Evolutionary conservation across 768 basidiomycete genomes (phyloP).

Genomic region (Cystoderma amianthinum): DNA sequence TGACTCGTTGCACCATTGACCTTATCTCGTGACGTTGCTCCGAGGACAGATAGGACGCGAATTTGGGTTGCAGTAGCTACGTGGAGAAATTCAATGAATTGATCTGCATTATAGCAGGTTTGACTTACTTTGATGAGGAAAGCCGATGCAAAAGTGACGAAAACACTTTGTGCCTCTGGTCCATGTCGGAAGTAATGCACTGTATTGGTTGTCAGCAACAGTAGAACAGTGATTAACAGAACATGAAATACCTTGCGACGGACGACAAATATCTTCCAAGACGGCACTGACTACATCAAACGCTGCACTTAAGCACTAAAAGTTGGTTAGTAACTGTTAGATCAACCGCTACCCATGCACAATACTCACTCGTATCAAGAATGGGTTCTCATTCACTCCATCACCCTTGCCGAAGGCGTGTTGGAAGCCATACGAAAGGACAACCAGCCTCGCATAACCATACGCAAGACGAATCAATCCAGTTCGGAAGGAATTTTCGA

Average conservation of each 20-base stretch:
- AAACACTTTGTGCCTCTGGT: constrained; percentile 74
- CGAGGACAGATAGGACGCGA: constrained; percentile 47
- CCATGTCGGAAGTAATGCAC: constrained; percentile 58
- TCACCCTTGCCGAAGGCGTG: constrained; percentile 61
- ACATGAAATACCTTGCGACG: constrained; percentile 39
- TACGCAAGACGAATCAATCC: constrained; percentile 56
- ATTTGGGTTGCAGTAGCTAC: constrained; percentile 75
- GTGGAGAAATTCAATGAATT: constrained; percentile 1
- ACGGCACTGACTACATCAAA: constrained; percentile 58
- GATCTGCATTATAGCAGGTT: neutral
- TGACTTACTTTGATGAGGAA: constrained; percentile 69
- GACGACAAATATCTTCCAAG: constrained; percentile 49
- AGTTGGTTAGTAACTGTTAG: constrained; percentile 1
- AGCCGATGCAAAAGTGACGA: constrained; percentile 74
- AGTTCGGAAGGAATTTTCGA: constrained; percentile 52
- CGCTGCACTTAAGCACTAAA: constrained; percentile 62
- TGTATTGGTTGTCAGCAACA: constrained; percentile 7
- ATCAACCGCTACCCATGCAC: neutral
- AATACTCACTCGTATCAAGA: constrained; percentile 52
- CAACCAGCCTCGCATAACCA: constrained; percentile 63
- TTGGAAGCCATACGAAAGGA: constrained; percentile 72
- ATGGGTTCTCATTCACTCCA: constrained; percentile 52
- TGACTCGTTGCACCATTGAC: constrained; percentile 53
- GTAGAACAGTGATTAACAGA: neutral
- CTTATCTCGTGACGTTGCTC: constrained; percentile 60